Evolutionary conservation across 352 stramenopile species (phyloP), one percentile per base, ranked within the genome.

Genomic region (Globisporangium spiculum): DNA sequence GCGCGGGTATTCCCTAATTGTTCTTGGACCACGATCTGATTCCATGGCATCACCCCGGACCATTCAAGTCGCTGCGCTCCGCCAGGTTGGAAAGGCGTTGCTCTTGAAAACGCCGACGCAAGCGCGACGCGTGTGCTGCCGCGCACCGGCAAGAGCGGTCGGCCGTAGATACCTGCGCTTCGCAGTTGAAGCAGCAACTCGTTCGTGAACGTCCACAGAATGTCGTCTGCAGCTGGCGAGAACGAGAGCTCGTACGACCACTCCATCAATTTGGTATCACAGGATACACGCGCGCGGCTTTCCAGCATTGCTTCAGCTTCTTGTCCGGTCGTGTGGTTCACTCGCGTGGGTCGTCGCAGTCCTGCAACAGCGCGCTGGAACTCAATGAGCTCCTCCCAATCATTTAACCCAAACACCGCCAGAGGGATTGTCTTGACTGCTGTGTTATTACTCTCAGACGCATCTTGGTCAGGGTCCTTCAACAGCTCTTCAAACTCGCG

Each of bases 361-460:
- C 38, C 63, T 20, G 74, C 66, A 2, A 91, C 10, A 16, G 79
- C 64, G 14, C 77, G 78, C 61, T 91, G 69, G 7, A 89, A 71
- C 64, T 75, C 71, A 46, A 89, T 68, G 16, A 85, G 66, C 14
- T 88, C 55, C 48, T 84, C 68, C 79, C 76, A 90, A 54, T 75
- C 67, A 24, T 78, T 77, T 32, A 88, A 14, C 0, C 80, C 80
- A 41, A 80, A 88, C 53, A 88, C 78, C 27, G 89, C 64, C 56
- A 89, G 36, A 1, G 69, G 58, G 26, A 91, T 63, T 44, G n/a
- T 70, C 24, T 26, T 66, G 1, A 9, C 10, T n/a, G 10, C 26
- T 41, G 20, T 26, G 14, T n/a, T 26, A 6, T 63, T 68, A 27
- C 20, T 7, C 56, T 70, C 48, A 64, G 24, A 6, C 53, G 34